These are phyloP conservation scores for Plenodomus lindquistii DNA, from an alignment of 2,329 filamentous ascomycete species.

Conservation along the genomic window DNA sequence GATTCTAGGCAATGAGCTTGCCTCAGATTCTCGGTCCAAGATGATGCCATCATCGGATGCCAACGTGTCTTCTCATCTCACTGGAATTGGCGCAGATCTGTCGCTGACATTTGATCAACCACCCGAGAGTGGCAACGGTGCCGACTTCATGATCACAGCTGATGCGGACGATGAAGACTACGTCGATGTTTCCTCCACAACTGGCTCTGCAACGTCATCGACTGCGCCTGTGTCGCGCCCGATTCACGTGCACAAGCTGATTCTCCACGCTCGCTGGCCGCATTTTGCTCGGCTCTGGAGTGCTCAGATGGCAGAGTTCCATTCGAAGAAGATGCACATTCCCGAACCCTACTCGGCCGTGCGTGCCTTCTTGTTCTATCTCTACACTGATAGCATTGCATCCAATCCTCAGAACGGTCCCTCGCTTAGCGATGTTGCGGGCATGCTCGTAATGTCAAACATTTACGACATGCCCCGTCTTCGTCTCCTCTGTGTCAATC, in stretches of 20 bases:
- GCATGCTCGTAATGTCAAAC: conserved; percentile 95
- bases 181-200: conserved; percentile 57
- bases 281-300: conserved; percentile 92
- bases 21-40: conserved; percentile 48
- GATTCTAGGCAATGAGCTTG: conserved; percentile 77
- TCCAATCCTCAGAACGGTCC: conserved; percentile 52
- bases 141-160: conserved; percentile 90
- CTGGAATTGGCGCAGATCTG: conserved; percentile 80
- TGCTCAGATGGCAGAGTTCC: conserved; percentile 95
- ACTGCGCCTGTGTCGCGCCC: conserved; percentile 64
- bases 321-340: conserved; percentile 96
- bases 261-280: conserved; percentile 92
- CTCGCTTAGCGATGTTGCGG: conserved; percentile 80
- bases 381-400: conserved; percentile 91
- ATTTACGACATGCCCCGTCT: conserved; percentile 97
- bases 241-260: conserved; percentile 94
- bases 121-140: conserved; percentile 81
- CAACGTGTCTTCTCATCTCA: conserved; percentile 56
- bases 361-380: conserved; percentile 90
- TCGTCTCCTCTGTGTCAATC: conserved; percentile 85
- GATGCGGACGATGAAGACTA: conserved; percentile 74
- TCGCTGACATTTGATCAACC: conserved; percentile 84
- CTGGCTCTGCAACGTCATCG: conserved; percentile 33
- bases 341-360: conserved; percentile 95
- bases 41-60: conserved; percentile 55